Conservation (phyloP, 2,329 filamentous ascomycete species). For the Magnaporthiopsis incrustans region DNA sequence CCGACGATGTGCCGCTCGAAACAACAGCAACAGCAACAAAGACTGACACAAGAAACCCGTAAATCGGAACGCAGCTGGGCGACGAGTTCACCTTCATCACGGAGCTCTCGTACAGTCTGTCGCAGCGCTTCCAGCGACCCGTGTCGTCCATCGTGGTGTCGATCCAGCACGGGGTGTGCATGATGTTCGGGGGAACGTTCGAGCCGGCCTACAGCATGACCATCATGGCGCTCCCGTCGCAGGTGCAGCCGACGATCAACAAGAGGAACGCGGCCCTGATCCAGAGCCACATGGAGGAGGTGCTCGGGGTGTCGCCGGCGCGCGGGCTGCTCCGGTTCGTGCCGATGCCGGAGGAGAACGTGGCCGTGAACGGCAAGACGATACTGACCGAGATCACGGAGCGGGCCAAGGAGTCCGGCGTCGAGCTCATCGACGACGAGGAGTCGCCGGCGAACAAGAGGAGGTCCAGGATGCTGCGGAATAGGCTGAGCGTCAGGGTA, state of each 20-base stretch:
- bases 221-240: slow-evolving; percentile 59
- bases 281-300: slow-evolving; percentile 65
- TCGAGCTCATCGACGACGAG: slow-evolving; percentile 2
- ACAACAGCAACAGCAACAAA: background rate
- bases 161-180: slow-evolving; percentile 65
- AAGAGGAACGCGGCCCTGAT: slow-evolving; percentile 69
- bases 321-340: slow-evolving; percentile 69
- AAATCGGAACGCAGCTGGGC: slow-evolving; percentile 53
- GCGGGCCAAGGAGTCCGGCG: slow-evolving; percentile 28
- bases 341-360: slow-evolving; percentile 60
- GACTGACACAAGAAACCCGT: background rate
- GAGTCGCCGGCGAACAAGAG: background rate
- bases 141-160: slow-evolving; percentile 67
- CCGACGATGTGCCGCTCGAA: no score
- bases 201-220: slow-evolving; percentile 74
- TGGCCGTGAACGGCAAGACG: slow-evolving; percentile 65
- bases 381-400: slow-evolving; percentile 60
- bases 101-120: slow-evolving; percentile 64
- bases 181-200: slow-evolving; percentile 67
- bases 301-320: slow-evolving; percentile 55
- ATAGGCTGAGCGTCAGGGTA: slow-evolving; percentile 29
- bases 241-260: slow-evolving; percentile 68
- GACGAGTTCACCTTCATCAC: slow-evolving; percentile 70
- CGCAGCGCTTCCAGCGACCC: slow-evolving; percentile 66
- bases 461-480: slow-evolving; percentile 13